Evolutionary conservation across 768 basidiomycete species (phyloP).

Genomic region (Psilocybe cubensis): DNA sequence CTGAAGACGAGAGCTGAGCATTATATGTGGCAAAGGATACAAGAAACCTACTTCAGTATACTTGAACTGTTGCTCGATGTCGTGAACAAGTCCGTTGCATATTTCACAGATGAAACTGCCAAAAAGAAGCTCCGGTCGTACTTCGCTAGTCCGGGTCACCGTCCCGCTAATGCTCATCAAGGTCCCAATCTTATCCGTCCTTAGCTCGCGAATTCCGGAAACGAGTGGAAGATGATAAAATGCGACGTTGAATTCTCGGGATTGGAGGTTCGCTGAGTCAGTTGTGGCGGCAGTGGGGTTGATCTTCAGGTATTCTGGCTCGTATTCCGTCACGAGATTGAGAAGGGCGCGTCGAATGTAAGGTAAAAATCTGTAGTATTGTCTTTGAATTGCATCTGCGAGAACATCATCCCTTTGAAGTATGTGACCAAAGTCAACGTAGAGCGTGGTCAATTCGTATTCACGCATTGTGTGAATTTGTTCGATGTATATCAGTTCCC

Average conservation of each 20-base stretch:
- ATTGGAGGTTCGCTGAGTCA: conserved; percentile 85
- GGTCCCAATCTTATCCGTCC: conserved; percentile 93
- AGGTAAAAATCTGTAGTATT: conserved; percentile 97
- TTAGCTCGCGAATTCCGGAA: conserved; percentile 91
- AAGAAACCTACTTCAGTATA: conserved; percentile 82
- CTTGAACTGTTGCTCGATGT: conserved; percentile 99
- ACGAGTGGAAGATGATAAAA: conserved; percentile 95
- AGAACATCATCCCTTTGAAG: conserved; percentile 91
- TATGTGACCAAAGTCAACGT: conserved; percentile 93
- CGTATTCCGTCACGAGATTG: conserved; percentile 86
- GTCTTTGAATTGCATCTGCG: conserved; percentile 89
- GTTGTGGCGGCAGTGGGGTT: conserved; percentile 88
- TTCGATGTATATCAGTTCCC: conserved; percentile 82
- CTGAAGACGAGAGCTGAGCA: conserved; percentile 42
- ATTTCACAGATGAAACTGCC: conserved; percentile 94
- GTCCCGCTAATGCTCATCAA: conserved; percentile 96
- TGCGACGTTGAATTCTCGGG: conserved; percentile 93
- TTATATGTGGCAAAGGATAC: neutral
- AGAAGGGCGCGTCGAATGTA: conserved; percentile 91
- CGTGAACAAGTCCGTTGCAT: conserved; percentile 84
- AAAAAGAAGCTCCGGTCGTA: conserved; percentile 90
- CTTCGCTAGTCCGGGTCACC: conserved; percentile 96
- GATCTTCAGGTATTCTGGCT: conserved; percentile 93
- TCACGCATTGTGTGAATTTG: conserved; percentile 96
- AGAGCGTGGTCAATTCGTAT: conserved; percentile 93